Percentiles rank a stretch among this genome's conserved stretches.
Conservation (phyloP, 164 flowering plant species). For the Vitis labrusca region DNA sequence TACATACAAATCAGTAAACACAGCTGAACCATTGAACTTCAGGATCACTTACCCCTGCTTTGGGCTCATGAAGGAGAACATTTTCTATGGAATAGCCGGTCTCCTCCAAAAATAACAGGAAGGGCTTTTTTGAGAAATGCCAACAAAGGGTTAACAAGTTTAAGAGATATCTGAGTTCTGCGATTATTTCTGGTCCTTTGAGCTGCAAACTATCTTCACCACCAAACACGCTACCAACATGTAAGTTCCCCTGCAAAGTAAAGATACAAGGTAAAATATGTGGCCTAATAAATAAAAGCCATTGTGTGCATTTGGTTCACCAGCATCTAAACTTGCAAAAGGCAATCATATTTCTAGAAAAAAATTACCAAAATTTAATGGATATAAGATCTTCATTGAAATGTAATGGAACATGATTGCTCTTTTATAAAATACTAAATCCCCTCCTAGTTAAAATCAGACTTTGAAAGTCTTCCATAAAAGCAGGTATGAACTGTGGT, state of each 20-base stretch:
- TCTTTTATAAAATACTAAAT: too few relatives aligned
- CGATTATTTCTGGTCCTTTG: constrained; percentile 60
- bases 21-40: not conserved
- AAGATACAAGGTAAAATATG: constrained; percentile 9
- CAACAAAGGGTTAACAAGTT: constrained; percentile 83
- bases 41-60: constrained; percentile 81
- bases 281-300: not conserved
- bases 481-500: too few relatives aligned
- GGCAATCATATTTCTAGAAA: too few relatives aligned
- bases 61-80: constrained; percentile 94
- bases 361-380: too few relatives aligned
- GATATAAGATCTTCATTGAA: too few relatives aligned
- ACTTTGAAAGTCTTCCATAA: too few relatives aligned
- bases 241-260: constrained; percentile 75
- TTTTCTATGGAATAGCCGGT: constrained; percentile 73
- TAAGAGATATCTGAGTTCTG: constrained; percentile 73
- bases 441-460: not conserved
- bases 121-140: constrained; percentile 97
- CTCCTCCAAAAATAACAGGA: constrained; percentile 79
- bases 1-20: not conserved
- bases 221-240: constrained; percentile 69
- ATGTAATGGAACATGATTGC: too few relatives aligned
- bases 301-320: not conserved
- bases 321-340: not conserved
- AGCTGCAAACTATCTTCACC: constrained; percentile 76